phyloP scores from a whole-genome alignment of 495 filamentous ascomycete species.

The Penicillium lagena region DNA sequence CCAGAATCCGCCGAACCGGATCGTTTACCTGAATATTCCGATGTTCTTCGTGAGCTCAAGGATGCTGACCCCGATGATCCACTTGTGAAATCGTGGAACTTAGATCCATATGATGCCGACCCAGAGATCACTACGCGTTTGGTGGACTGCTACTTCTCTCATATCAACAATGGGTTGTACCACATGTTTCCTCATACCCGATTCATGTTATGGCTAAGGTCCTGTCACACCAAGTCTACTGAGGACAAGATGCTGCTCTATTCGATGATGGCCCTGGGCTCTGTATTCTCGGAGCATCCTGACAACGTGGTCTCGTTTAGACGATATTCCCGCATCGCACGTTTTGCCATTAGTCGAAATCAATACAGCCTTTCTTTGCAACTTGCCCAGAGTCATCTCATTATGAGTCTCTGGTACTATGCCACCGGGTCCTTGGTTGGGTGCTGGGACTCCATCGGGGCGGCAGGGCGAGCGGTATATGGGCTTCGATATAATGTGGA shows the following conservation, averaged over 20 bases:
- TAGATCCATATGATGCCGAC: slow-evolving; percentile 55
- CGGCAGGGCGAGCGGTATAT: slow-evolving; percentile 50
- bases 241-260: slow-evolving; percentile 69
- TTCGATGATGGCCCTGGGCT: slow-evolving; percentile 53
- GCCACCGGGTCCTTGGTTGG: slow-evolving; percentile 45
- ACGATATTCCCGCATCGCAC: slow-evolving; percentile 50
- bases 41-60: slow-evolving; percentile 28
- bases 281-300: slow-evolving; percentile 51
- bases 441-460: slow-evolving; percentile 54
- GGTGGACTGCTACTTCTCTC: slow-evolving; percentile 49
- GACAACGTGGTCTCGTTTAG: slow-evolving; percentile 38
- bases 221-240: slow-evolving; percentile 45
- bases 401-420: slow-evolving; percentile 61
- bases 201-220: slow-evolving; percentile 48
- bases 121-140: slow-evolving; percentile 42
- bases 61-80: slow-evolving; percentile 33
- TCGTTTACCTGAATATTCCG: slow-evolving; percentile 22
- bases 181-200: slow-evolving; percentile 50
- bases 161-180: slow-evolving; percentile 46
- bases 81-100: slow-evolving; percentile 51
- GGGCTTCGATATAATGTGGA: slow-evolving; percentile 57
- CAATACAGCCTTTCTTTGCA: slow-evolving; percentile 48
- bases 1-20: slow-evolving; percentile 6
- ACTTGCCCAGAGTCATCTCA: slow-evolving; percentile 54
- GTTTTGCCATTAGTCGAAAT: slow-evolving; percentile 48